Conservation (phyloP, 768 basidiomycete genomes). For the Gloeophyllum trabeum region DNA sequence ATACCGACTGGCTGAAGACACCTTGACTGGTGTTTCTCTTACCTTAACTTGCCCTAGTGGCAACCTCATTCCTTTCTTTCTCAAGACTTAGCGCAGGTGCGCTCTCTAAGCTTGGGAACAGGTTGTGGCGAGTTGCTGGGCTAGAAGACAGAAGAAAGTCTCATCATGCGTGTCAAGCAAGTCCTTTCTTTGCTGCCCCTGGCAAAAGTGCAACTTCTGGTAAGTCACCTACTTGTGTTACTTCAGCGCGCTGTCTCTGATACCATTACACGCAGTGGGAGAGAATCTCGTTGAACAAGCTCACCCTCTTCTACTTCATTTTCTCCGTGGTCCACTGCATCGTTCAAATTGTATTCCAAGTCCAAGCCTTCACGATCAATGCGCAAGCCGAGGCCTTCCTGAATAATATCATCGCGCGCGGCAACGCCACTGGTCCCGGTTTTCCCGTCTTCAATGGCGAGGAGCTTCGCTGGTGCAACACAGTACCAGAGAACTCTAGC, state of each 20-base stretch:
- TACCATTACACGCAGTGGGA: too few relatives aligned
- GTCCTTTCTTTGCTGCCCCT: conserved; percentile 25
- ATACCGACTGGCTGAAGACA: too few relatives aligned
- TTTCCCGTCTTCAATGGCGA: conserved; percentile 41
- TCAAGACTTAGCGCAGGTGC: too few relatives aligned
- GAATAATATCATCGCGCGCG: conserved; percentile 34
- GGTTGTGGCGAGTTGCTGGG: too few relatives aligned
- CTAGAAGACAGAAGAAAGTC: too few relatives aligned
- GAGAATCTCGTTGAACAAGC: conserved; percentile 54
- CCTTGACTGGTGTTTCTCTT: too few relatives aligned
- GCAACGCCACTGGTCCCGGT: conserved; percentile 32
- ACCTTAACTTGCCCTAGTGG: too few relatives aligned
- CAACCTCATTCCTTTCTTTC: too few relatives aligned
- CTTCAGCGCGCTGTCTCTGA: too few relatives aligned
- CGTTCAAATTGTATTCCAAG: conserved; percentile 61
- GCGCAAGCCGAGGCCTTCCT: conserved; percentile 43
- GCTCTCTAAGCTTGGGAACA: too few relatives aligned
- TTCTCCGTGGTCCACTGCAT: conserved; percentile 59
- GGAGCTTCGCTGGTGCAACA: conserved; percentile 47
- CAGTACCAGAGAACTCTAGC: conserved; percentile 27
- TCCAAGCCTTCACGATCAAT: conserved; percentile 55
- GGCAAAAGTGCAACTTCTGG: conserved; percentile 34
- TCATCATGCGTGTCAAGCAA: conserved; percentile 28
- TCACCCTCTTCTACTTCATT: conserved; percentile 53
- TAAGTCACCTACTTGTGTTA: conserved; percentile 18